Base-by-base conservation (phyloP, 441 rosid species). In the Adansonia gregorii region DNA sequence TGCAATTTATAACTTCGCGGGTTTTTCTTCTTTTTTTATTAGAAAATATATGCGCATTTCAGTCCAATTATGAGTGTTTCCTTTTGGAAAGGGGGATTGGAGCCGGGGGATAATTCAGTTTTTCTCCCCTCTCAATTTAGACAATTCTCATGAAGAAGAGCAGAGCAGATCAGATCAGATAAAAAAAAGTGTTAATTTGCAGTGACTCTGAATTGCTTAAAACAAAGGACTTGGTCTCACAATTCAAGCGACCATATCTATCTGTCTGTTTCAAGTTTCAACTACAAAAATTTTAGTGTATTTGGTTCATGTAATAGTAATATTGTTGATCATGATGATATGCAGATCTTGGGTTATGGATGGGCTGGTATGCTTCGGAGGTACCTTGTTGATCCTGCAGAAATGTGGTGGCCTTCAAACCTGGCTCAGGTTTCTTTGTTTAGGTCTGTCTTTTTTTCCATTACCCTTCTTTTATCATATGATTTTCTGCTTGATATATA, bases 331-430 rank as follows among this genome's bases (percentile, higher is more conserved):
- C 22, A 24, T 22, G 68, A 17, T 46, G 85, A 22, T 52, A 8
- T 74, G 85, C 83, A 95, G 98, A 72, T 95, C 24, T 68, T 93
- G 86, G 98, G 98, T 11, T 95, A 95, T 79, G 98, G 98, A 48
- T 95, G 98, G 98, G 98, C 98, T 75, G 98, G 98, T 41, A 89
- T 95, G 89, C 83, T 95, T 15, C 89, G 96, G 88, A 92, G 91
- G 89, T 93, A 92, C 84, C 74, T 95, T 73, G 98, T 95, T 77
- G 92, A 95, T 84, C 98, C 98, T 41, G 93, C 85, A 8, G 98
- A 95, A 70, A 95, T 95, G 98, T 93, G 98, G 98, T 95, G 98
- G 98, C 98, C 98, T 54, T 71, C 98, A 8, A 95, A 92, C 73
- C 93, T 95, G 72, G 98, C 98, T 78, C 98, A 95, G 84, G 98